Evolutionary conservation across 441 rosid species (phyloP), one percentile per base, ranked within the genome.

Genomic region (Mallotus japonicus): DNA sequence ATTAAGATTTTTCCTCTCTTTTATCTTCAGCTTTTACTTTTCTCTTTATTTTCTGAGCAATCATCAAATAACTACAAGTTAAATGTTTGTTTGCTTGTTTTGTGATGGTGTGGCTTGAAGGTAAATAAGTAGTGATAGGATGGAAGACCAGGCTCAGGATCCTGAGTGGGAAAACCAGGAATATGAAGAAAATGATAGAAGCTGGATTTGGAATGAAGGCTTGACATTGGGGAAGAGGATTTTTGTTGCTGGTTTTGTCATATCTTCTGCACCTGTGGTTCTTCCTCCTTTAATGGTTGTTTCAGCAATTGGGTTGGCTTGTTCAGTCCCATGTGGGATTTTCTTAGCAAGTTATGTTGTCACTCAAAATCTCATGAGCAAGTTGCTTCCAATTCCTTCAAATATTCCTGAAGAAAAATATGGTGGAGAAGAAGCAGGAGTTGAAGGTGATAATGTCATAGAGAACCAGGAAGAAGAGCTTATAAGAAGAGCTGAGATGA

Each of bases 311-410:
- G 95, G 96, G 44, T 70, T 92, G 50, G 85, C 87, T 56, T 82
- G 86, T 76, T 85, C 91, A 1, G 81, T 91, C 65, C 96, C 98
- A 37, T 91, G 67, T 60, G 90, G 92, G 16, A 20, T 92, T 72
- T 82, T 89, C 75, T 85, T 90, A 73, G 93, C 90, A 15, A 87
- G 86, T 84, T 88, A 91, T 82, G 90, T 87, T 81, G 89, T 90
- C 78, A 88, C 97, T 20, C 78, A 88, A 76, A 88, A 81, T 83
- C 62, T 95, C 34, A 84, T 93, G 95, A 79, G 86, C 49, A 87
- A 34, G 74, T 63, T 95, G 73, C 86, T 95, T 67, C 90, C 85
- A 42, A 70, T 66, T 69, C 77, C 85, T 46, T n/a, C 71, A 46
- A 72, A 75, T 0, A 10, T 71, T 54, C 78, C 59, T 12, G 76